Conservation (phyloP, 306 rosid genomes). For the Erythrophleum fordii region DNA sequence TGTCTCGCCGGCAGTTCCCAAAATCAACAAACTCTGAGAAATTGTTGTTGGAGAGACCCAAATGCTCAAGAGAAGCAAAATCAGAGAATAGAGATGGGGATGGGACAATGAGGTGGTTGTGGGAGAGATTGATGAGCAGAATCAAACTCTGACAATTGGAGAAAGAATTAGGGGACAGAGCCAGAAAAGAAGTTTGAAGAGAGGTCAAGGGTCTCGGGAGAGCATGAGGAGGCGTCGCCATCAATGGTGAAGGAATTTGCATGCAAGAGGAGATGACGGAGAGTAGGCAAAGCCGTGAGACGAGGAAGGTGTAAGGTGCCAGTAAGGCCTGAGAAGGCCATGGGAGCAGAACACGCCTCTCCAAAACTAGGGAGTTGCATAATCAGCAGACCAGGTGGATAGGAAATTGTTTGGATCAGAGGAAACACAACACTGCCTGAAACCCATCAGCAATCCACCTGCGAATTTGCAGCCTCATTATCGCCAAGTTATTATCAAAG, state of each 20-base stretch:
- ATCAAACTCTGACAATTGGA: conserved; percentile 44
- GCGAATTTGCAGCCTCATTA: background rate
- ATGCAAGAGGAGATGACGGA: conserved; percentile 44
- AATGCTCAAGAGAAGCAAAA: conserved; percentile 40
- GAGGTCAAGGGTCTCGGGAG: conserved; percentile 55
- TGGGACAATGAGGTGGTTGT: conserved; percentile 54
- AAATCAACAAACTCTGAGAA: conserved; percentile 51
- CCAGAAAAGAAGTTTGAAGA: conserved; percentile 64
- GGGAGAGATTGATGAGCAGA: conserved; percentile 56
- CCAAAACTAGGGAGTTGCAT: conserved; percentile 55
- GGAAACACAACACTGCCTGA: conserved; percentile 53
- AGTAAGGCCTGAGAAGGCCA: conserved; percentile 52
- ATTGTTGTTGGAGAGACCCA: conserved; percentile 71
- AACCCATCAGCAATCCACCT: conserved; percentile 39
- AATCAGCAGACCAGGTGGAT: conserved; percentile 46
- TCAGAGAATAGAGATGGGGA: conserved; percentile 25
- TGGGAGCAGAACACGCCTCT: conserved; percentile 60
- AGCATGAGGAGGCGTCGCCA: conserved; percentile 33
- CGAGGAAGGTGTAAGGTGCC: conserved; percentile 55
- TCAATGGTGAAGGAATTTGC: conserved; percentile 53
- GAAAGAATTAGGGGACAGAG: conserved; percentile 33
- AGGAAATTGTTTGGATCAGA: conserved; percentile 62
- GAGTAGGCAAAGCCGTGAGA: conserved; percentile 53
- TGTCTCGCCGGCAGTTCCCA: conserved; percentile 50
- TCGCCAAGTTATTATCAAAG: background rate